Evolutionary conservation across 2,329 filamentous ascomycete genomes (phyloP).

Genomic region (Xylariaceae sp.): DNA sequence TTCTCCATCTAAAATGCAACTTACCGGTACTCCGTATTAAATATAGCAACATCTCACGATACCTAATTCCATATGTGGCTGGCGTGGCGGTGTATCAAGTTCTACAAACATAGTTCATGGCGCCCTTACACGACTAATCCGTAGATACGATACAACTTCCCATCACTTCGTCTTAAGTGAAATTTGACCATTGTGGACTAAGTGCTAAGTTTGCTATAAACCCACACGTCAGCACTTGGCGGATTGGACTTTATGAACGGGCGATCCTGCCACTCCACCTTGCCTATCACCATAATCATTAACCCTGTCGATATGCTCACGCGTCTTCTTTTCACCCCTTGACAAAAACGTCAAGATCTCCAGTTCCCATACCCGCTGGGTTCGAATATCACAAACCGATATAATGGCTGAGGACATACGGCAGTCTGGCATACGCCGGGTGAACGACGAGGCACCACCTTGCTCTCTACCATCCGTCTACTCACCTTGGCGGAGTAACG

Average conservation of each 20-base stretch:
- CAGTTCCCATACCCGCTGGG: neutral
- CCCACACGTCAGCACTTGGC: neutral
- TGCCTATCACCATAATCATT: neutral
- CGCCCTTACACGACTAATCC: no score
- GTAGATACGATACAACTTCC: no score
- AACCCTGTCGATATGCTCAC: neutral
- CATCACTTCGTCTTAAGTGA: no score
- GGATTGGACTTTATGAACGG: neutral
- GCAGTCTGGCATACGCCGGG: constrained; percentile 1
- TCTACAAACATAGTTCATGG: no score
- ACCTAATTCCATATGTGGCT: no score
- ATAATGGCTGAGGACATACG: constrained; percentile 12
- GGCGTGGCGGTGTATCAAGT: no score
- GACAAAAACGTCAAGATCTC: neutral
- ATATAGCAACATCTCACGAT: no score
- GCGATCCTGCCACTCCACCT: neutral
- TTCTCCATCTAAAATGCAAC: no score
- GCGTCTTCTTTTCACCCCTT: neutral
- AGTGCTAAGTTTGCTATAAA: neutral
- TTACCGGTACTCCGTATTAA: no score
- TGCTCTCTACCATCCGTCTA: constrained; percentile 29
- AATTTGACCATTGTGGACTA: no score
- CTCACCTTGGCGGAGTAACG: constrained; percentile 23
- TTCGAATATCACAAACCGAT: neutral
- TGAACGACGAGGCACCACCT: constrained; percentile 7